Evolutionary conservation across 2,329 filamentous ascomycete genomes (phyloP).

Genomic region (Dactylella cylindrospora): DNA sequence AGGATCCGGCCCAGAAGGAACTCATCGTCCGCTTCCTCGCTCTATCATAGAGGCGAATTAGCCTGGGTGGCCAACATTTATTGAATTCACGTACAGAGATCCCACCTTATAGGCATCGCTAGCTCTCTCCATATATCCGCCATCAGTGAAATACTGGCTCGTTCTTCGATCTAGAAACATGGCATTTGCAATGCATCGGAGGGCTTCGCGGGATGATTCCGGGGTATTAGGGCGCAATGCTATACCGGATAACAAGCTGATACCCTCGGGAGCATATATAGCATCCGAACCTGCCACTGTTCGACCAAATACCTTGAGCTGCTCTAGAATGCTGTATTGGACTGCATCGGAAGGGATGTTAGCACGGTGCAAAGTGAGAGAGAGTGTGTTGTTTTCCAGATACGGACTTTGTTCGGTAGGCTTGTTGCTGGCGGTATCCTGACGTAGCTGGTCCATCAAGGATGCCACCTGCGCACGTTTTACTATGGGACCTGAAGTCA

Average conservation of each 20-base stretch:
- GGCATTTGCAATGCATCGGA: constrained; percentile 83
- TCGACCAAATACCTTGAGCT: constrained; percentile 78
- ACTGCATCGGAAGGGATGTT: neutral
- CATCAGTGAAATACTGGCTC: constrained; percentile 71
- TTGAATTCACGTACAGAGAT: neutral
- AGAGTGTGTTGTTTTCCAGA: constrained; percentile 16
- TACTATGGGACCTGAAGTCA: no score
- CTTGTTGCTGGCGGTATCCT: constrained; percentile 10
- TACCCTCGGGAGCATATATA: constrained; percentile 77
- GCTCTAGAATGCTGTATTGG: constrained; percentile 57
- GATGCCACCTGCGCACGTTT: constrained; percentile 21
- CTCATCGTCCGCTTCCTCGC: constrained; percentile 76
- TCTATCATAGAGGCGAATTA: no score
- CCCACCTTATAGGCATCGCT: constrained; percentile 67
- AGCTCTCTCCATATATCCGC: constrained; percentile 67
- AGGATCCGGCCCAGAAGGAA: constrained; percentile 79
- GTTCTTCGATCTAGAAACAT: constrained; percentile 69
- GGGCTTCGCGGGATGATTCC: constrained; percentile 68
- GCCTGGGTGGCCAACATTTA: no score
- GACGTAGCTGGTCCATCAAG: constrained; percentile 29
- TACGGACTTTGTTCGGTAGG: constrained; percentile 25
- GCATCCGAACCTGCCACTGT: constrained; percentile 71
- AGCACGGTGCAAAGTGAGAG: neutral
- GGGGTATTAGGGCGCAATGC: constrained; percentile 61
- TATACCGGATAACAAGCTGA: constrained; percentile 76